Evolutionary conservation across 2,329 filamentous ascomycete species (phyloP), one percentile per base, ranked within the genome.

Genomic region (Microsporum audouinii): DNA sequence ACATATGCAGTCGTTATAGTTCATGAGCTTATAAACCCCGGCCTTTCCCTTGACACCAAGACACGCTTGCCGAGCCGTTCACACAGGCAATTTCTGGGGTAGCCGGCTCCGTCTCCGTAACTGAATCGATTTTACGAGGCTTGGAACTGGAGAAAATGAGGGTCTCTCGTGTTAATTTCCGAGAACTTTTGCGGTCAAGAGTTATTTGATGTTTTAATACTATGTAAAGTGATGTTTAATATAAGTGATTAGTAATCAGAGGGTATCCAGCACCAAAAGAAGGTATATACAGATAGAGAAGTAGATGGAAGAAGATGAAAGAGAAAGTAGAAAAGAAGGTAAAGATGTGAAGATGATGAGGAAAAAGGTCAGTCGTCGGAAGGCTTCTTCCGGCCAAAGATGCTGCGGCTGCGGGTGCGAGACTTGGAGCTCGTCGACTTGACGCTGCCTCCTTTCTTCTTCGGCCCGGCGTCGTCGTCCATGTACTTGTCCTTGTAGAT

Each of bases 401-500:
- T 86, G 41, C 57, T 59, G 8, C 41, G 34, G 63, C 82, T 84
- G 67, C 88, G 81, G 57, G 87, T 85, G 64, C 86, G 84, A 33
- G 88, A 90, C 76, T 47, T 47, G 43, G 17, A 27, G 43, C 43
- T 47, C 6, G 43, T 47, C 49, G 49, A 53, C 49, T 91, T 92
- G 29, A 53, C 49, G 75, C 87, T 88, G 63, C 87, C 83, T 45
- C 79, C 70, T 71, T 88, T 89, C 73, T 87, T 88, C 57, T 63
- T 60, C 36, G 60, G 27, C 78, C n/a, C 39, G 5, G 39, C 14
- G 41, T 87, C 84, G 31, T 89, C 88, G 63, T 87, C 84, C 77
- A 81, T 80, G 72, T 97, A 97, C 71, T 97, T 97, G 61, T 90
- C 78, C 74, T 97, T 97, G 79, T 96, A 91, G 68, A 97, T 97